These are phyloP conservation scores for Suillus decipiens DNA, from an alignment of 768 basidiomycete genomes.

Conservation along the genomic window DNA sequence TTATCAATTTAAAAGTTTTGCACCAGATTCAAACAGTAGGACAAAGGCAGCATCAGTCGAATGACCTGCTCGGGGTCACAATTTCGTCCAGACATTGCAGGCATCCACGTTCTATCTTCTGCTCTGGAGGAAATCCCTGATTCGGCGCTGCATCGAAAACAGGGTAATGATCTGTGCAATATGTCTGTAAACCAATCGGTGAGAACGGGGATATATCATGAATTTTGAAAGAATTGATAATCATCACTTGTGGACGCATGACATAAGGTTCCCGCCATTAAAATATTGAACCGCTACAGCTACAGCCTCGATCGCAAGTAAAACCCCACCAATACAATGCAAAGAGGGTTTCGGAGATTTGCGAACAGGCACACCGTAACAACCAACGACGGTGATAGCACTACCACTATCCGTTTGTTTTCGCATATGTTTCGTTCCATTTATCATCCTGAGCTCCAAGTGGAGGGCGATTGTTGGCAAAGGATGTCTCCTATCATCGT, in stretches of 20 bases:
- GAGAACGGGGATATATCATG: background rate
- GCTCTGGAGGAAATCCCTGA: background rate
- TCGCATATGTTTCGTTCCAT: background rate
- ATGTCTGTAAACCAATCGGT: background rate
- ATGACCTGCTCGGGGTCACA: background rate
- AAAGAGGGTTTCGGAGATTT: background rate
- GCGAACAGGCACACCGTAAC: background rate
- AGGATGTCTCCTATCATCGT: background rate
- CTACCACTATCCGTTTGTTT: background rate
- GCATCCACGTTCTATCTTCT: background rate
- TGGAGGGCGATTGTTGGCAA: background rate
- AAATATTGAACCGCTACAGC: background rate
- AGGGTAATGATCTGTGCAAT: background rate
- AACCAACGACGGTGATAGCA: background rate
- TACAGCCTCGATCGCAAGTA: slow-evolving; percentile 2
- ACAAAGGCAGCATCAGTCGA: background rate
- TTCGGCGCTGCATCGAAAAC: background rate
- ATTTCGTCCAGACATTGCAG: background rate
- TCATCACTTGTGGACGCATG: background rate
- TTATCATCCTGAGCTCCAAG: background rate
- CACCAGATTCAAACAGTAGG: background rate
- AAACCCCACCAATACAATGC: background rate
- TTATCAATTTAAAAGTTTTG: background rate
- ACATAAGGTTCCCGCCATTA: background rate
- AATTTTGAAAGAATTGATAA: background rate